Conservation (phyloP, 176 grass and related monocot genomes). For the Bothriochloa decipiens region DNA sequence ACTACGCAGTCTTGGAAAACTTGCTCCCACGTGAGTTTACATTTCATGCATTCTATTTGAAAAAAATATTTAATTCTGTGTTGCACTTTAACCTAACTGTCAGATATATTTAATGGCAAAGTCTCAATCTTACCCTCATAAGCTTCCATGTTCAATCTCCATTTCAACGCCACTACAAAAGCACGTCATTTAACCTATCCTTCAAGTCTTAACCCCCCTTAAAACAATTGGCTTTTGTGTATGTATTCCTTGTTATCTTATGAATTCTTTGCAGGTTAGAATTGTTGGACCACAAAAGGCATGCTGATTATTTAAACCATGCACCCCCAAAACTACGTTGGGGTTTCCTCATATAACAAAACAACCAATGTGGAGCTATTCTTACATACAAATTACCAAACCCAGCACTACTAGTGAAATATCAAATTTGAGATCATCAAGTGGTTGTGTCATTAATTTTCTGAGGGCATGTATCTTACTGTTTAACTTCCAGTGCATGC, state of each 20-base stretch:
- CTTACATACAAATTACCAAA: background rate
- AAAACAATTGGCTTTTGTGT: background rate
- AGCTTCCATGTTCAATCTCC: background rate
- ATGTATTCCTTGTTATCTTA: background rate
- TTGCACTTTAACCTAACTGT: background rate
- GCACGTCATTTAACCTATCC: background rate
- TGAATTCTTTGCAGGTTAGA: background rate
- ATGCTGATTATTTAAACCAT: background rate
- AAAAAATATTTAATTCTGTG: slow-evolving; percentile 13
- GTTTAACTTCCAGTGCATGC: background rate
- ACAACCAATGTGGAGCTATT: background rate
- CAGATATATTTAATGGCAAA: slow-evolving; percentile 7
- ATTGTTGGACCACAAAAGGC: background rate
- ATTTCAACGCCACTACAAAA: background rate
- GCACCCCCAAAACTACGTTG: too few relatives aligned
- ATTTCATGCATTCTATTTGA: background rate
- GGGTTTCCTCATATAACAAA: background rate
- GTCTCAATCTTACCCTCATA: background rate
- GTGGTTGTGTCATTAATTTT: slow-evolving; percentile 15
- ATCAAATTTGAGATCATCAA: background rate
- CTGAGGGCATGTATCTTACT: slow-evolving; percentile 10
- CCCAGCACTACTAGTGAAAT: background rate
- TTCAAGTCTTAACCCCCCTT: background rate
- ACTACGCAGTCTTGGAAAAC: slow-evolving; percentile 81
- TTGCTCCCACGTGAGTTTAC: slow-evolving; percentile 94